Evolutionary conservation across 352 stramenopile species (phyloP), one percentile per base, ranked within the genome.

Genomic region (Globisporangium spiculum): DNA sequence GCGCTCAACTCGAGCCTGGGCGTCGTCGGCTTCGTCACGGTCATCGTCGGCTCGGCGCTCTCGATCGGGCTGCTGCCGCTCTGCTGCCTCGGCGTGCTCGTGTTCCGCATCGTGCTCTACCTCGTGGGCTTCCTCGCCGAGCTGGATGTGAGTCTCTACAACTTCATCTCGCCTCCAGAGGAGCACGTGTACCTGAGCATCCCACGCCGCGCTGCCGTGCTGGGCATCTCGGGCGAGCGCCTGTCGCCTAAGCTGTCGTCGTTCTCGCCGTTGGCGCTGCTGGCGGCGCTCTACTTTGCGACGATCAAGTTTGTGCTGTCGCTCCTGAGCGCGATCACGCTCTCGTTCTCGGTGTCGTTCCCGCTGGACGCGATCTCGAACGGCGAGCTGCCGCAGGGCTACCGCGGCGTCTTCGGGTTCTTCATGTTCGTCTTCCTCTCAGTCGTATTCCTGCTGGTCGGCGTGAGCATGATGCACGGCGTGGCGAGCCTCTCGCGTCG

Each of bases 221-320:
- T 80, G 50, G 74, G 78, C 26, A 73, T 80, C 44, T 75, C 73
- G n/a, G 79, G 79, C 41, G 72, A 90, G 65, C 79, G 82, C 3
- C 70, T 92, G 30, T 77, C 82, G 44, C 80, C 79, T 6, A 72
- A 83, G 16, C 73, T 92, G 3, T 75, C 71, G 53, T 75, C 41
- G 30, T 76, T 88, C 41, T 88, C 82, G 50, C 68, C 68, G 16
- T 68, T 75, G 41, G 63, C 78, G 46, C 66, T 90, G 46, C 59
- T 76, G 7, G 84, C 80, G 16, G 72, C 78, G 60, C 55, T 89
- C 32, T 92, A 91, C 69, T 91, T 92, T 57, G 66, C 73, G 41
- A 85, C 78, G 18, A 70, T 90, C 66, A 90, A 90, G 74, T 83
- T 88, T 26, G 57, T 77, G 24, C 65, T 90, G 30, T 72, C 75